Percentiles rank a stretch among this genome's conserved stretches.
phyloP scores from a whole-genome alignment of 768 basidiomycete species.

The Ephemerocybe angulata region DNA sequence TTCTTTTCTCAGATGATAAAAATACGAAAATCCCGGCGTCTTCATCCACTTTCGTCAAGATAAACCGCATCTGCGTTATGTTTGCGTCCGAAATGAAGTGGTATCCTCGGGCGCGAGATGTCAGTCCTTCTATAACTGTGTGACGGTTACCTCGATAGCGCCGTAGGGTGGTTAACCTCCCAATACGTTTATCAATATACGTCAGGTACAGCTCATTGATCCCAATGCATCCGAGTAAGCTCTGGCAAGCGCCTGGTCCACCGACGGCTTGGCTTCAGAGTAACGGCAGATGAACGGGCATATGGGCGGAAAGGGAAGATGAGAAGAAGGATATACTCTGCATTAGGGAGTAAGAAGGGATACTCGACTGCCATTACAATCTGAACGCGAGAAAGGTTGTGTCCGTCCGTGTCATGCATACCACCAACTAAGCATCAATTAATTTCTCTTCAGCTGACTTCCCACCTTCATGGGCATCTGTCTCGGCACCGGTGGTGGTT shows the following conservation, averaged over 20 bases:
- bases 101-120: conserved; percentile 3
- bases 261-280: background rate
- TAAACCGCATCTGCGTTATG: background rate
- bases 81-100: conserved; percentile 1
- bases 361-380: background rate
- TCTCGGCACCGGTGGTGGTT: conserved; percentile 45
- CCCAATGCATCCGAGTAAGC: background rate
- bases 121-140: background rate
- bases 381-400: conserved; percentile 8
- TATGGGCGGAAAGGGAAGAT: background rate
- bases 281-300: background rate
- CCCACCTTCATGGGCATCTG: conserved; percentile 38
- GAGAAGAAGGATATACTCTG: background rate
- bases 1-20: background rate
- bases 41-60: background rate
- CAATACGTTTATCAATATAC: background rate
- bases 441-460: conserved; percentile 27
- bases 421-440: conserved; percentile 53
- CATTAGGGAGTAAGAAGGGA: background rate
- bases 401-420: conserved; percentile 3
- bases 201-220: conserved; percentile 1
- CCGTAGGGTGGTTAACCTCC: background rate
- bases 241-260: background rate
- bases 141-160: background rate
- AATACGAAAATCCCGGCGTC: conserved; percentile 1